These are phyloP conservation scores for Aschersonia sp. DNA, from an alignment of 2,329 filamentous ascomycete species.

Conservation along the genomic window DNA sequence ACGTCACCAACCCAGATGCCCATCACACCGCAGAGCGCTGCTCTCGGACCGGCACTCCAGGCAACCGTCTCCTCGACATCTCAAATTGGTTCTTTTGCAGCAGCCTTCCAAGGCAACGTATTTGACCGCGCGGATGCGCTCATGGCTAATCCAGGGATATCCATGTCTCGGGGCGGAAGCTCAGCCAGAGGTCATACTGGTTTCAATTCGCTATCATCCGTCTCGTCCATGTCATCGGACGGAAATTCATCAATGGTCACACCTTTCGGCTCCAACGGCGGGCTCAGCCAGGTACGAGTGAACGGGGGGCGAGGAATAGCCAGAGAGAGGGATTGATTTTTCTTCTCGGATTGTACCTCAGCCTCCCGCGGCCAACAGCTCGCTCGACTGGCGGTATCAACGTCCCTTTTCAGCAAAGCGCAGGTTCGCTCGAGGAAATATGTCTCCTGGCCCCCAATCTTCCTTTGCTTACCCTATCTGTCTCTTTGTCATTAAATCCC, in stretches of 20 bases:
- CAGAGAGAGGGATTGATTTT: background rate
- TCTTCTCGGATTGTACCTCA: background rate
- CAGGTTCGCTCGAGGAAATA: no score
- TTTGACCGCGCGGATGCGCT: slow-evolving; percentile 45
- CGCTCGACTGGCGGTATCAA: background rate
- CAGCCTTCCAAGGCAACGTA: slow-evolving; percentile 41
- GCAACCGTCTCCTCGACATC: slow-evolving; percentile 71
- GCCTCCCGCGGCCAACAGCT: background rate
- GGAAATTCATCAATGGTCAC: slow-evolving; percentile 18
- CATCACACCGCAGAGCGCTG: slow-evolving; percentile 80
- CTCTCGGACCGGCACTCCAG: slow-evolving; percentile 78
- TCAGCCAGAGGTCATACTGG: slow-evolving; percentile 27
- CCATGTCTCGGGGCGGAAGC: slow-evolving; percentile 37
- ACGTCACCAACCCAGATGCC: slow-evolving; percentile 31
- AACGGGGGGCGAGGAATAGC: slow-evolving; percentile 17
- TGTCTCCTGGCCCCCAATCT: background rate
- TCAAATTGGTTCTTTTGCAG: slow-evolving; percentile 39
- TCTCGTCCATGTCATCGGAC: slow-evolving; percentile 26
- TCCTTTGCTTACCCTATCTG: background rate
- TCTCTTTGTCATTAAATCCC: background rate
- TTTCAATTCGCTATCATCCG: slow-evolving; percentile 23
- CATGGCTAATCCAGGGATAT: slow-evolving; percentile 41
- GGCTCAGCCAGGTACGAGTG: slow-evolving; percentile 16
- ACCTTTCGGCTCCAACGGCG: slow-evolving; percentile 16
- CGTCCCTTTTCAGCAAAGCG: background rate